Base-by-base conservation (phyloP, 1,284 basidiomycete species). In the Hemileia vastatrix region DNA sequence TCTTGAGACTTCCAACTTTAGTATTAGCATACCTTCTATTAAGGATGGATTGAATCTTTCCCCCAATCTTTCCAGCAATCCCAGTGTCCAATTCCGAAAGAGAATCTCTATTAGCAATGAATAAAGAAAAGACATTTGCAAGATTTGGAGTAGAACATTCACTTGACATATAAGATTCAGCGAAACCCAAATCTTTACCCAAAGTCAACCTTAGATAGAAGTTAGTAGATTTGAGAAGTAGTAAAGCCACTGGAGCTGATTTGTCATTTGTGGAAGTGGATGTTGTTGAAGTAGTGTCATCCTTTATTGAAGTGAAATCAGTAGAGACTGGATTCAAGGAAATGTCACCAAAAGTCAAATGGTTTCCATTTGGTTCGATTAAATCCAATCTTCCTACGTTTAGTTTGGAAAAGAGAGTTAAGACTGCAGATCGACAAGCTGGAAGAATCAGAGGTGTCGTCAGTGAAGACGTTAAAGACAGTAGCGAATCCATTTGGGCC, bases 141-240 rank as follows among this genome's bases (percentile, higher is more conserved):
- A n/a, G n/a, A n/a, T n/a, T n/a, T n/a, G n/a, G n/a, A n/a, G n/a
- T n/a, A n/a, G n/a, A n/a, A n/a, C n/a, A n/a, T n/a, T 88, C 86
- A 55, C 86, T 86, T 69, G 85, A 80, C 85, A 90, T 90, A 78
- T 86, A 90, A 1, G 87, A 86, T 79, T 93, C 90, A 72, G 87
- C 87, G 77, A 93, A 86, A 0, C 85, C 86, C 13, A 87, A 76
- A 71, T 87, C 85, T n/a, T n/a, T n/a, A n/a, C n/a, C n/a, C n/a
- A n/a, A n/a, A n/a, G n/a, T n/a, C n/a, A n/a, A n/a, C n/a, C n/a
- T n/a, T n/a, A n/a, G n/a, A n/a, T n/a, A n/a, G n/a, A n/a, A n/a
- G n/a, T n/a, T n/a, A n/a, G n/a, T n/a, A n/a, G n/a, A n/a, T n/a
- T n/a, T n/a, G n/a, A n/a, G n/a, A n/a, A n/a, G n/a, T n/a, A n/a